Evolutionary conservation across 2,329 filamentous ascomycete genomes (phyloP).

Genomic region (Botrytis cinerea): DNA sequence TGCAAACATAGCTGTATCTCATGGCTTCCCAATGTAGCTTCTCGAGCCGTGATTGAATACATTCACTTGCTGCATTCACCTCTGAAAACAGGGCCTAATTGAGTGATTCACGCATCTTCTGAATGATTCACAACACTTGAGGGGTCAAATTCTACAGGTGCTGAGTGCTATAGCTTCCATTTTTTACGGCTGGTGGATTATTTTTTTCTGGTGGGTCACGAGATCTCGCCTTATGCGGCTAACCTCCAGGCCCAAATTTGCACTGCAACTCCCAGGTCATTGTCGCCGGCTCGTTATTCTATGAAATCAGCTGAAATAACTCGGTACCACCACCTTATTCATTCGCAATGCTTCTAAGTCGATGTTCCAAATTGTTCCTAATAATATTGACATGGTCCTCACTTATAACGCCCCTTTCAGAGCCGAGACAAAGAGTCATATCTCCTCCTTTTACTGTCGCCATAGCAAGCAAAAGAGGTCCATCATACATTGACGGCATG

Average conservation of each 20-base stretch:
- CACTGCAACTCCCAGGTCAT: slow-evolving; percentile 7
- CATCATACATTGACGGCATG: slow-evolving; percentile 27
- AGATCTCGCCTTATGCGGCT: slow-evolving; percentile 8
- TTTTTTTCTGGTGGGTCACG: slow-evolving; percentile 6
- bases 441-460: slow-evolving; percentile 30
- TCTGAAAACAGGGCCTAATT: slow-evolving; percentile 8
- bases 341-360: slow-evolving; percentile 9
- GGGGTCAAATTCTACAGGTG: slow-evolving; percentile 7
- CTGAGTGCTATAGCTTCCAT: slow-evolving; percentile 9
- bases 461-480: slow-evolving; percentile 26
- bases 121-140: slow-evolving; percentile 9
- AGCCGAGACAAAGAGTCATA: slow-evolving; percentile 27
- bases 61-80: slow-evolving; percentile 9
- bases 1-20: slow-evolving; percentile 9
- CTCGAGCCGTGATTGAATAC: slow-evolving; percentile 7
- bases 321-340: slow-evolving; percentile 7
- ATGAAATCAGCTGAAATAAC: slow-evolving; percentile 10
- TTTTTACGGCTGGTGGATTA: slow-evolving; percentile 9
- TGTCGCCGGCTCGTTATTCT: slow-evolving; percentile 8
- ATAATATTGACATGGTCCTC: slow-evolving; percentile 25
- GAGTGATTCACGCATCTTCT: slow-evolving; percentile 6
- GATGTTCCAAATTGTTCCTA: slow-evolving; percentile 7
- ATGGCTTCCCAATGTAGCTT: slow-evolving; percentile 7
- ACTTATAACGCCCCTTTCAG: slow-evolving; percentile 25
- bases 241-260: slow-evolving; percentile 8